Conservation (phyloP, 2,329 filamentous ascomycete species). For the Colletotrichum sp. region DNA sequence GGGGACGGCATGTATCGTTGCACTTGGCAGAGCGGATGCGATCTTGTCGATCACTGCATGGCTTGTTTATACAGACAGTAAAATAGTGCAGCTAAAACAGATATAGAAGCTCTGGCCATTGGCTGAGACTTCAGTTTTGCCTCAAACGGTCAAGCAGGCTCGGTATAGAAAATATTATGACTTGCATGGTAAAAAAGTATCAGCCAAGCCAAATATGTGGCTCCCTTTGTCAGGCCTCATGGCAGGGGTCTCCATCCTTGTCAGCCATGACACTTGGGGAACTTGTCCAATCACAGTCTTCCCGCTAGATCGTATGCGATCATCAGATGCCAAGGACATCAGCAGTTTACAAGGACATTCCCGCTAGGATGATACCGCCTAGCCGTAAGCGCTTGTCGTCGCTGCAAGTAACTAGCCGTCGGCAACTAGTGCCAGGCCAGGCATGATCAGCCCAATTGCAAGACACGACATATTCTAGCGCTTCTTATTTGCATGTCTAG, state of each 20-base stretch:
- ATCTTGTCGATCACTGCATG: background rate
- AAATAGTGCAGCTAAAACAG: background rate
- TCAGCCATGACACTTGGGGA: background rate
- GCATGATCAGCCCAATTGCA: background rate
- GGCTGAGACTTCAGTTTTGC: background rate
- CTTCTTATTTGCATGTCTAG: background rate
- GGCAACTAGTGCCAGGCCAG: background rate
- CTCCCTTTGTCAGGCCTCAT: background rate
- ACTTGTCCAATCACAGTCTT: background rate
- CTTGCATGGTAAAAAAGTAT: background rate
- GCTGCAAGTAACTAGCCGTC: background rate
- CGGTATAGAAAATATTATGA: background rate
- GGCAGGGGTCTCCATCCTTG: background rate
- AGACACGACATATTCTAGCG: constrained; percentile 6
- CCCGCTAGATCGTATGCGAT: background rate
- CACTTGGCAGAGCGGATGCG: background rate
- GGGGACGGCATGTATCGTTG: background rate
- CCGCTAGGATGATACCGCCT: background rate
- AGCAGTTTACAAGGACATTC: background rate
- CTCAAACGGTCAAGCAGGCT: background rate
- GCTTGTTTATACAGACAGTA: background rate
- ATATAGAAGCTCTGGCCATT: background rate
- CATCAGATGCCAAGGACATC: background rate
- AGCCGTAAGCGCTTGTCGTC: background rate
- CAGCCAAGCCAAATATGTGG: background rate